Percentiles rank a stretch among this genome's conserved stretches.
Evolutionary conservation across 1,284 basidiomycete species (phyloP).

Genomic region (Sanghuangporus baumii): DNA sequence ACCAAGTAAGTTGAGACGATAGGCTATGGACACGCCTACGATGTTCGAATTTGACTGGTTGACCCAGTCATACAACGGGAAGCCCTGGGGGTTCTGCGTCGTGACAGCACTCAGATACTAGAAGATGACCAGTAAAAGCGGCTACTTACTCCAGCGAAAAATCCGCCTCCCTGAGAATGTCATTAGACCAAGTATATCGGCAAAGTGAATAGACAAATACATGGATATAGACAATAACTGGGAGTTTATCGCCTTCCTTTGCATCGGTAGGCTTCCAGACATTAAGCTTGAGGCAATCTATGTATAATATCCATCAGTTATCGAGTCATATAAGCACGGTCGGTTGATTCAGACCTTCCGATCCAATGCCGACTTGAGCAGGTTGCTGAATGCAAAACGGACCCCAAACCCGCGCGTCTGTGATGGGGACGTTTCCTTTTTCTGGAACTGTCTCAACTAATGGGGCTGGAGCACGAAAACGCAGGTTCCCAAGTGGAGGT

Average conservation of each 20-base stretch:
- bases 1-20: constrained; percentile 49
- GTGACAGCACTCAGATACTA: background rate
- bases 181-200: background rate
- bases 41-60: constrained; percentile 41
- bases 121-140: background rate
- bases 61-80: constrained; percentile 52
- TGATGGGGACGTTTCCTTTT: constrained; percentile 20
- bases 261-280: constrained; percentile 44
- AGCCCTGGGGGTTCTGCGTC: constrained; percentile 36
- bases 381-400: constrained; percentile 38
- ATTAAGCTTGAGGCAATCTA: constrained; percentile 49
- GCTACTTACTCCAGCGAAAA: constrained; percentile 29
- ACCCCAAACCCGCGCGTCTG: constrained; percentile 39
- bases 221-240: constrained; percentile 42
- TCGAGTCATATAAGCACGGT: background rate
- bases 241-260: constrained; percentile 37
- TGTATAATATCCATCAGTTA: background rate
- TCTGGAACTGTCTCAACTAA: constrained; percentile 33
- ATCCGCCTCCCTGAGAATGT: constrained; percentile 36
- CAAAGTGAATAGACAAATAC: constrained; percentile 23
- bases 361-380: constrained; percentile 36
- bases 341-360: constrained; percentile 29
- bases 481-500: constrained; percentile 43
- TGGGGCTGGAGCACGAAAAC: constrained; percentile 43
- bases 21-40: constrained; percentile 49